These are phyloP conservation scores for Dillenia suffruticosa DNA, from an alignment of 164 flowering plant genomes.

Conservation along the genomic window DNA sequence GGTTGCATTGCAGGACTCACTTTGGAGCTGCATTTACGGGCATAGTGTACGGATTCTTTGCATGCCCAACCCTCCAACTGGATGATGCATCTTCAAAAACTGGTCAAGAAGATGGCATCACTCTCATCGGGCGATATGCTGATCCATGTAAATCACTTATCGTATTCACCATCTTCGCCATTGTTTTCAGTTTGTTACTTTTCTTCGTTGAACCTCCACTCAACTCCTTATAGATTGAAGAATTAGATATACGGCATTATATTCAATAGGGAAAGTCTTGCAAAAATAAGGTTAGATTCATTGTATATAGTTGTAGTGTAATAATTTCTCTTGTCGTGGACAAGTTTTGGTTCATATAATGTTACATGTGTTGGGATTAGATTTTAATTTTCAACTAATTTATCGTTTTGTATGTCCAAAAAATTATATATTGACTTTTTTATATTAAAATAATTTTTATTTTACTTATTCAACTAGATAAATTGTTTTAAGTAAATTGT, in stretches of 20 bases:
- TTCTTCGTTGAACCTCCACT: constrained; percentile 46
- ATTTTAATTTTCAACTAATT: too few relatives aligned
- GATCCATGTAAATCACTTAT: constrained; percentile 48
- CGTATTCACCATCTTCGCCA: constrained; percentile 32
- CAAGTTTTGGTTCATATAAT: too few relatives aligned
- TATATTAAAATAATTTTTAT: too few relatives aligned
- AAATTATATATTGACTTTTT: too few relatives aligned
- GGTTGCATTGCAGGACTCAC: constrained; percentile 43
- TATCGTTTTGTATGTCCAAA: too few relatives aligned
- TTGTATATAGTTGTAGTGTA: too few relatives aligned
- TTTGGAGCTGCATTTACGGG: constrained; percentile 53
- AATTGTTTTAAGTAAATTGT: too few relatives aligned
- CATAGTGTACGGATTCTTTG: constrained; percentile 44
- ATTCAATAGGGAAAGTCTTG: too few relatives aligned
- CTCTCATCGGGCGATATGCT: constrained; percentile 33
- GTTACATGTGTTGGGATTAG: too few relatives aligned
- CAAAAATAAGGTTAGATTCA: too few relatives aligned
- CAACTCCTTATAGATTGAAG: constrained; percentile 6
- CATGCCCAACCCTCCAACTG: constrained; percentile 44
- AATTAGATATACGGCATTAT: not conserved
- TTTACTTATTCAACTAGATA: too few relatives aligned
- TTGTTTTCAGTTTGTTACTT: constrained; percentile 30
- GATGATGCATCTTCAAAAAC: constrained; percentile 41
- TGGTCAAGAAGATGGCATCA: constrained; percentile 45
- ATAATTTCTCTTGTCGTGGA: too few relatives aligned